Conservation (phyloP, 192 early-diverging fungal species). For the Entrophospora sp. region DNA sequence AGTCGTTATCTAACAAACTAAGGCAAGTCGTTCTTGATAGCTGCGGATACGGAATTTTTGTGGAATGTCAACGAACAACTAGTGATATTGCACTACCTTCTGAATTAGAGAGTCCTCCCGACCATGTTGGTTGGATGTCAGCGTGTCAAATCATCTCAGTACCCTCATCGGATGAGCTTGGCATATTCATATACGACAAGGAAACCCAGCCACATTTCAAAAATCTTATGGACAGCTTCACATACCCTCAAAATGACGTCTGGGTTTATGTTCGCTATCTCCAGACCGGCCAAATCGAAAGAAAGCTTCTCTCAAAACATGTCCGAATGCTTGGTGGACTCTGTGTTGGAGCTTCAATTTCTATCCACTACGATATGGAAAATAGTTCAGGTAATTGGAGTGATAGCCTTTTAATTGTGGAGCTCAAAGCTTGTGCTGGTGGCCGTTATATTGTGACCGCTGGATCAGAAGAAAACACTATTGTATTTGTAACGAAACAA, state of each 20-base stretch:
- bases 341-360: neutral
- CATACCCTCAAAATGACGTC: neutral
- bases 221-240: neutral
- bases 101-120: neutral
- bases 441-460: conserved; percentile 19
- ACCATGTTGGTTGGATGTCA: conserved; percentile 17
- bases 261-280: conserved; percentile 11
- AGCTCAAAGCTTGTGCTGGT: conserved; percentile 13
- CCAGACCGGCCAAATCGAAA: conserved; percentile 14
- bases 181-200: neutral
- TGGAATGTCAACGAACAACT: conserved; percentile 4
- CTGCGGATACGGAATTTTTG: conserved; percentile 9
- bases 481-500: neutral
- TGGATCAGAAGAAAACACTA: neutral
- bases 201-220: neutral
- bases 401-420: neutral
- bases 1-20: neutral
- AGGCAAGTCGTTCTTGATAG: conserved; percentile 10
- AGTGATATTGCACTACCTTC: conserved; percentile 1
- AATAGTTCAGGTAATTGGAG: conserved; percentile 5
- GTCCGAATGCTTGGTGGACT: conserved; percentile 6
- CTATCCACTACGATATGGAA: neutral
- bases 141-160: conserved; percentile 11
- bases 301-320: neutral
- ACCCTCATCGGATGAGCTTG: neutral